phyloP scores from a whole-genome alignment of 495 filamentous ascomycete genomes.

The Letharia lupina region DNA sequence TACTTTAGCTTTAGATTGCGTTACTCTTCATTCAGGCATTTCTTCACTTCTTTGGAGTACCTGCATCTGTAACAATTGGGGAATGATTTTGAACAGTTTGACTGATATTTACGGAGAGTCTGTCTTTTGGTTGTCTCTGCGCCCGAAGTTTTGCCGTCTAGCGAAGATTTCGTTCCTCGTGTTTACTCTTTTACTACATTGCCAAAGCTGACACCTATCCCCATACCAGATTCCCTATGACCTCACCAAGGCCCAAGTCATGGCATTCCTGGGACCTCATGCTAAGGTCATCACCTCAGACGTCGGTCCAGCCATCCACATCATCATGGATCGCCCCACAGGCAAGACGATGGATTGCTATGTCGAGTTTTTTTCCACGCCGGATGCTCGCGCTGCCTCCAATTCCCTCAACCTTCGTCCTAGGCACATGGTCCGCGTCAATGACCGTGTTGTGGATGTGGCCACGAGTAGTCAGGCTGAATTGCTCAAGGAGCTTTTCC shows the following conservation, averaged over 20 bases:
- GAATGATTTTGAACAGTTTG: too few species aligned
- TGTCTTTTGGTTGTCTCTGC: not conserved
- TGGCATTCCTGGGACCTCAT: slow-evolving; percentile 61
- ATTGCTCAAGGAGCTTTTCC: slow-evolving; percentile 62
- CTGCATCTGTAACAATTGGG: not conserved
- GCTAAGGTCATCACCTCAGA: slow-evolving; percentile 48
- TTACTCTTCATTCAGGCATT: not conserved
- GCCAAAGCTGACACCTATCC: not conserved
- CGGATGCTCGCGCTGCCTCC: slow-evolving; percentile 47
- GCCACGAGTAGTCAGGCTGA: slow-evolving; percentile 49
- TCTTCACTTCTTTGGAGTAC: not conserved
- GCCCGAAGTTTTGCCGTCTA: not conserved
- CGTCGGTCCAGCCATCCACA: slow-evolving; percentile 57
- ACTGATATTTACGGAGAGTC: not conserved
- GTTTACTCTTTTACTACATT: not conserved
- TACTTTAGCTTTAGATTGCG: slow-evolving; percentile 6
- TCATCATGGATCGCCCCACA: slow-evolving; percentile 74
- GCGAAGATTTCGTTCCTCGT: not conserved
- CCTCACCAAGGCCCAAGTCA: slow-evolving; percentile 56
- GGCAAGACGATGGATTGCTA: slow-evolving; percentile 71
- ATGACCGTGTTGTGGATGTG: slow-evolving; percentile 56
- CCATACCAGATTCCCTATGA: slow-evolving; percentile 56
- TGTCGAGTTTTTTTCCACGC: slow-evolving; percentile 52
- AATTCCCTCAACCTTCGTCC: slow-evolving; percentile 38
- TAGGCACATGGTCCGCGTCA: slow-evolving; percentile 46